A percentile compares a stretch with the other conserved stretches of the same genome.
These are phyloP conservation scores for apple (Malus domestica) DNA, from an alignment of 306 rosid genomes.

Conservation along the genomic window ASM211411v1 NC_041791.1:33868501-33869000, in stretches of 20 bases:
- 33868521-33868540: not conserved
- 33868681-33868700: not conserved
- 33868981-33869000: not conserved
- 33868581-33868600: not conserved
- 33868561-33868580: not conserved
- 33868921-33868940: no score
- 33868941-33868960: not conserved
- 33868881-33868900: not conserved
- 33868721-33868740: not conserved
- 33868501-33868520: not conserved
- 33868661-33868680: not conserved
- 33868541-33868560: not conserved
- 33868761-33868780: no score
- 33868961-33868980: not conserved
- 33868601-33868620: not conserved
- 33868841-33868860: not conserved
- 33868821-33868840: not conserved
- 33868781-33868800: not conserved
- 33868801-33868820: not conserved
- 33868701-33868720: not conserved
- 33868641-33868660: not conserved
- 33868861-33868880: not conserved
- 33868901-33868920: not conserved
- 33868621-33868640: not conserved
- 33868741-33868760: not conserved